These are phyloP conservation scores for Talaromyces nanjingensis DNA, from an alignment of 495 filamentous ascomycete genomes.

Conservation along the genomic window DNA sequence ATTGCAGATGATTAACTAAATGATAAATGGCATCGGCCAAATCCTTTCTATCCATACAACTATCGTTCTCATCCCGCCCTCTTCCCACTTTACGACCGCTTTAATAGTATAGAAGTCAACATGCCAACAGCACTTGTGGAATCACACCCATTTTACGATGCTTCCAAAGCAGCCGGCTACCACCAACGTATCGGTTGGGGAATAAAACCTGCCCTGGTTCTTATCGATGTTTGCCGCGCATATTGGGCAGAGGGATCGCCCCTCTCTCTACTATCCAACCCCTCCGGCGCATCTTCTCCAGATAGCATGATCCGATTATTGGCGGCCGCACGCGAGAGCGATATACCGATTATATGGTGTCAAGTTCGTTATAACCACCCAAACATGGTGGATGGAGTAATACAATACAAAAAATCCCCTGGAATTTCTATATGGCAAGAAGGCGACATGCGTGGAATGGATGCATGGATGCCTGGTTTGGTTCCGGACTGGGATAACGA, in stretches of 20 bases:
- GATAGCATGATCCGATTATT: neutral
- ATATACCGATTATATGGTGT: neutral
- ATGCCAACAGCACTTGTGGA: constrained; percentile 4
- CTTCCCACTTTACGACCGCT: neutral
- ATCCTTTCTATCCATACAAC: neutral
- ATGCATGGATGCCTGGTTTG: neutral
- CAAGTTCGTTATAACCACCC: neutral
- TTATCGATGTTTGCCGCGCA: neutral
- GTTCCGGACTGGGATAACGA: constrained; percentile 1
- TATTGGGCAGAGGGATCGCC: neutral
- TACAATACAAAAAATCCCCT: neutral
- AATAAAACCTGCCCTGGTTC: neutral
- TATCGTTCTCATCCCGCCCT: neutral
- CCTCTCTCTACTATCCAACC: neutral
- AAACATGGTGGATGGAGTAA: neutral
- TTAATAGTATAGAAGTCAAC: neutral
- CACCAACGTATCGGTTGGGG: neutral
- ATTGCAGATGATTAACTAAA: too few relatives aligned
- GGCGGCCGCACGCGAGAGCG: neutral
- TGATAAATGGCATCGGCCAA: too few relatives aligned
- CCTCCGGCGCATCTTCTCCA: constrained; percentile 1
- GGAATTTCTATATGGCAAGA: constrained; percentile 1
- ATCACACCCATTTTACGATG: neutral
- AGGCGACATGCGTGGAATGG: neutral
- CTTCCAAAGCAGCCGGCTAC: constrained; percentile 1